Evolutionary conservation across 768 basidiomycete species (phyloP), one percentile per base, ranked within the genome.

Genomic region (Hygrophoropsis aurantiaca): DNA sequence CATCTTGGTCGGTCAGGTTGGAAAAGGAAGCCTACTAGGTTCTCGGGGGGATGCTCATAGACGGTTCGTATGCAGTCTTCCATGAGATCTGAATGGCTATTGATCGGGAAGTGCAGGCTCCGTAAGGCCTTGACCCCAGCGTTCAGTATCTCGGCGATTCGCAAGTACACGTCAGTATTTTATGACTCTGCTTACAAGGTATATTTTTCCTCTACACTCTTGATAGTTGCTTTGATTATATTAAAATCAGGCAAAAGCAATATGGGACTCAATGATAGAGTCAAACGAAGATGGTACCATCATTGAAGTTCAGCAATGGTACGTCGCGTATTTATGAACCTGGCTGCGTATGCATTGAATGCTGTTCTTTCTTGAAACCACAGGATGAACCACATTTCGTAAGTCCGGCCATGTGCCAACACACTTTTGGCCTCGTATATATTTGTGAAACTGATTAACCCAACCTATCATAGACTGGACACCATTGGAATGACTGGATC

Each of bases 401-500:
- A 42, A 23, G 40, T 10, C 3, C 24, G 23, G 7, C 6, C 13
- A 26, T 10, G 15, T 41, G 32, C 18, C 5, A 16, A 16, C 37
- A 43, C n/a, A n/a, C 33, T 21, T 33, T 51, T 24, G 7, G 15
- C n/a, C 20, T 15, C 19, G 16, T 11, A 5, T 3, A 0, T 10
- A 13, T 0, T 11, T 16, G 5, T 10, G 16, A 39, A 25, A 19
- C 3, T 3, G 15, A 27, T 27, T n/a, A 8, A 23, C n/a, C 8
- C 11, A 16, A 16, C 9, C 7, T 1, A 16, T 16, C n/a, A 5
- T 21, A 67, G 65, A 0, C 52, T 70, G 32, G 68, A 70, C 51
- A 62, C 55, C 37, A 56, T 70, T 48, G 65, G 67, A 25, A 54
- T 64, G 36, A 62, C 67, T 38, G 69, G 66, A 8, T 70, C 69